Percentiles rank a stretch among this genome's conserved stretches.
phyloP scores from a whole-genome alignment of 2,329 filamentous ascomycete genomes.

The Penicillium vulpinum region DNA sequence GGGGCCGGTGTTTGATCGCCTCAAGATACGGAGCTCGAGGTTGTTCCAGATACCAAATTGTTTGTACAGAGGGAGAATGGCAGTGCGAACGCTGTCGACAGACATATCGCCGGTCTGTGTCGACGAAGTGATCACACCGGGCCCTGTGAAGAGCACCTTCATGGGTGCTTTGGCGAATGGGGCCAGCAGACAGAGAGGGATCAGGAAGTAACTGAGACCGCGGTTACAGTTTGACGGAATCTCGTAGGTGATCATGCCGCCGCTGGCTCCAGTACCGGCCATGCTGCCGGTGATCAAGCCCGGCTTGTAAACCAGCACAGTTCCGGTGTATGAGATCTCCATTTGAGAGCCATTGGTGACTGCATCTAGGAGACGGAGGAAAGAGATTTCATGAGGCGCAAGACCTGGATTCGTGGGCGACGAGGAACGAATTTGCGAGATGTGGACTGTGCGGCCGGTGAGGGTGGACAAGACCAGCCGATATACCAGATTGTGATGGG shows the following conservation, averaged over 20 bases:
- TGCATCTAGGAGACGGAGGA: slow-evolving; percentile 88
- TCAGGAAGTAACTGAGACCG: slow-evolving; percentile 86
- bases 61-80: slow-evolving; percentile 84
- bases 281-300: slow-evolving; percentile 87
- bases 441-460: slow-evolving; percentile 83
- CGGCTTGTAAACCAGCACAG: slow-evolving; percentile 85
- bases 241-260: slow-evolving; percentile 77
- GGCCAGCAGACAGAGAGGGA: slow-evolving; percentile 84
- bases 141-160: slow-evolving; percentile 85
- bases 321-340: slow-evolving; percentile 95
- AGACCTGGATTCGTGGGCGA: slow-evolving; percentile 87
- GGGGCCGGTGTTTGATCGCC: slow-evolving; percentile 73
- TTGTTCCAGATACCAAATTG: slow-evolving; percentile 85
- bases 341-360: slow-evolving; percentile 94
- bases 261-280: slow-evolving; percentile 68
- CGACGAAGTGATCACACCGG: slow-evolving; percentile 86
- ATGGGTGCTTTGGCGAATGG: slow-evolving; percentile 91
- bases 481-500: slow-evolving; percentile 77
- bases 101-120: slow-evolving; percentile 84
- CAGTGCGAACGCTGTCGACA: slow-evolving; percentile 89
- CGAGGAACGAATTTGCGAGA: slow-evolving; percentile 87
- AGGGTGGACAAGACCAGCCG: slow-evolving; percentile 88
- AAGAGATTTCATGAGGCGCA: slow-evolving; percentile 88
- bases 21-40: slow-evolving; percentile 81
- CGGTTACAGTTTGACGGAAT: slow-evolving; percentile 74